These are phyloP conservation scores for Claviceps pazoutovae DNA, from an alignment of 2,329 filamentous ascomycete species.

Conservation along the genomic window DNA sequence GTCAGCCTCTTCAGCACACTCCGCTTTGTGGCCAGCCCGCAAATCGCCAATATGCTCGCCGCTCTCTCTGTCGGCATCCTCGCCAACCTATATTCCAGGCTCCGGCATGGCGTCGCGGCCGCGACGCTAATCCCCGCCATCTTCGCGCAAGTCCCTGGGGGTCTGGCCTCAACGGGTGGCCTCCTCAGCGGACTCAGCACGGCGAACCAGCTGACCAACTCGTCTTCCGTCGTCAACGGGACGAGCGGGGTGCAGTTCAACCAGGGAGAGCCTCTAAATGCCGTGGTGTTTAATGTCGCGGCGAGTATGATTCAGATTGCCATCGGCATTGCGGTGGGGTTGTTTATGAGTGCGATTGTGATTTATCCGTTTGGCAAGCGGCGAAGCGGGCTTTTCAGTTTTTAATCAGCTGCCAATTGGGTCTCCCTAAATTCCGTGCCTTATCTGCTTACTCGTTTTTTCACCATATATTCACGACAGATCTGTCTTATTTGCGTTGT, in stretches of 20 bases:
- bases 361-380: slow-evolving; percentile 36
- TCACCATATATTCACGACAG: no score
- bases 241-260: slow-evolving; percentile 16
- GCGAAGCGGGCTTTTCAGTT: slow-evolving; percentile 35
- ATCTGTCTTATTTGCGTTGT: no score
- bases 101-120: slow-evolving; percentile 37
- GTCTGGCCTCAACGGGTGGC: slow-evolving; percentile 31
- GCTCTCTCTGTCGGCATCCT: slow-evolving; percentile 63
- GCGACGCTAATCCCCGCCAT: slow-evolving; percentile 33
- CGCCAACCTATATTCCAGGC: slow-evolving; percentile 61
- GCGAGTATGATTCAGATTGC: slow-evolving; percentile 39
- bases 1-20: slow-evolving; percentile 60
- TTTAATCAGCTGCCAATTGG: slow-evolving; percentile 14
- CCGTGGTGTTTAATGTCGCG: slow-evolving; percentile 30
- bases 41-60: slow-evolving; percentile 64
- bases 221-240: slow-evolving; percentile 20
- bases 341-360: slow-evolving; percentile 34
- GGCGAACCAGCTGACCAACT: slow-evolving; percentile 30
- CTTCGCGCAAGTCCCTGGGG: slow-evolving; percentile 34
- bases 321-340: slow-evolving; percentile 35
- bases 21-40: slow-evolving; percentile 54
- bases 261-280: slow-evolving; percentile 15
- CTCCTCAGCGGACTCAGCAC: slow-evolving; percentile 30
- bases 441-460: background rate
- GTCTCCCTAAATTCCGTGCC: background rate